Base-by-base conservation (phyloP, 768 basidiomycete species). In the Hortiboletus campestris region DNA sequence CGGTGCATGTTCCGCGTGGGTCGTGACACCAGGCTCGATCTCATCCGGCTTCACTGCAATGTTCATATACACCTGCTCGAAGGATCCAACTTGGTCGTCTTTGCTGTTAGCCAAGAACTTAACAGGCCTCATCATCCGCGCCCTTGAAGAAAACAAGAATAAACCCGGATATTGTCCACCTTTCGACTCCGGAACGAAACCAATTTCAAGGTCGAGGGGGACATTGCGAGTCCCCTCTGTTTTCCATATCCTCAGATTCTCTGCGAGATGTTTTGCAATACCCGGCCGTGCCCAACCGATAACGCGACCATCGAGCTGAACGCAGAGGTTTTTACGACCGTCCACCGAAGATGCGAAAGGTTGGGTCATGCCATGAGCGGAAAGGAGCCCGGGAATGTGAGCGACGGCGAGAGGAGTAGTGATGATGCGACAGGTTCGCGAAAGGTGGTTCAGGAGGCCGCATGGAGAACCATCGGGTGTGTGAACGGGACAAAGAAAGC, bases 41-140 rank as follows among this genome's bases (percentile, higher is more conserved):
- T 97, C 97, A 62, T 88, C 86, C 4, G 86, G 87, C 51, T 84
- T 91, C 64, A 91, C 88, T 3, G 97, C 96, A 68, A 99, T 91
- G 67, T 99, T 92, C 93, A 98, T 94, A 70, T 98, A 99, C 6
- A 98, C 97, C 74, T 99, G 97, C 72, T 99, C 97, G 64, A 99
- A 99, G 9, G 96, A 82, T 4, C 97, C 97, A 51, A 98, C 80
- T 69, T 91, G 90, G 70, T 99, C 97, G 58, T 90, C 80, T 58
- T 80, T 80, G 20, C 89, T 89, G 69, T 98, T 98, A 53, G 79
- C 77, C 40, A 98, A 76, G 72, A 89, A 96, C 67, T 89, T 94
- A 53, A 98, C 96, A 8, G 97, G 95, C 45, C 97, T 81, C 97
- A 99, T 99, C 94, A 99, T 97, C 63, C 97, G 80, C 36, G 92